Evolutionary conservation across 768 basidiomycete genomes (phyloP).

Genomic region (Kwoniella mangroviensis): DNA sequence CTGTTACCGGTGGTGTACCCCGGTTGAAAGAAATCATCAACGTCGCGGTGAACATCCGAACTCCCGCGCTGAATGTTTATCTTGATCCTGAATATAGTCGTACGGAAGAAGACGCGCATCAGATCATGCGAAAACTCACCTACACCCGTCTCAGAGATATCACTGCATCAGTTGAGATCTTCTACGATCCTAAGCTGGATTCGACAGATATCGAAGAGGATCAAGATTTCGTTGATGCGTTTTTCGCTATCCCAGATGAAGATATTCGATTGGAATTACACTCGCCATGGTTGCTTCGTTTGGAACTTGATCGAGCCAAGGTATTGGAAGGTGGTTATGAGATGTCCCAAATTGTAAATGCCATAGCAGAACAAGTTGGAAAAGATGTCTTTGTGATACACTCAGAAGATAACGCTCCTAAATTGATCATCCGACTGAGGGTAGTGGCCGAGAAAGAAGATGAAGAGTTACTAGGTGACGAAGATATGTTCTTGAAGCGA

Average conservation of each 20-base stretch:
- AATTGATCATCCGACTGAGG: conserved; percentile 95
- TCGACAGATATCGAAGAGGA: conserved; percentile 97
- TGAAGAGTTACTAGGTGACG: conserved; percentile 71
- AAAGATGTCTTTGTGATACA: conserved; percentile 96
- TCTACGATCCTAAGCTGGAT: conserved; percentile 92
- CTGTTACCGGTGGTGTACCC: conserved; percentile 98
- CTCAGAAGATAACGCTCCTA: conserved; percentile 98
- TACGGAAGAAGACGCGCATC: conserved; percentile 65
- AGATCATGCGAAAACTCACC: conserved; percentile 64
- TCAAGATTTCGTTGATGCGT: conserved; percentile 91
- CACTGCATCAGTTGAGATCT: conserved; percentile 93
- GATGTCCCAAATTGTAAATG: conserved; percentile 90
- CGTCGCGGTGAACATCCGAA: conserved; percentile 97
- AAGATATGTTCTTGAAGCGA: conserved; percentile 94
- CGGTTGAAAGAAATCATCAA: conserved; percentile 99
- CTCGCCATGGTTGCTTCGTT: conserved; percentile 95
- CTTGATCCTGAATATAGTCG: conserved; percentile 59
- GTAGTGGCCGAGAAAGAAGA: conserved; percentile 75
- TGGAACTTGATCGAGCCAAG: conserved; percentile 94
- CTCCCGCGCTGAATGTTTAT: conserved; percentile 92
- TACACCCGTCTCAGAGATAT: conserved; percentile 92
- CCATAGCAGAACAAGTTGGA: conserved; percentile 92
- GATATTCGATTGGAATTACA: conserved; percentile 88
- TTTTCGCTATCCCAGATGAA: conserved; percentile 99
- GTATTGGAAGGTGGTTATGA: conserved; percentile 97